Percentiles rank a stretch among this genome's conserved stretches.
These are phyloP conservation scores for Fremontodendron californicum DNA, from an alignment of 345 rosid genomes.

Conservation along the genomic window DNA sequence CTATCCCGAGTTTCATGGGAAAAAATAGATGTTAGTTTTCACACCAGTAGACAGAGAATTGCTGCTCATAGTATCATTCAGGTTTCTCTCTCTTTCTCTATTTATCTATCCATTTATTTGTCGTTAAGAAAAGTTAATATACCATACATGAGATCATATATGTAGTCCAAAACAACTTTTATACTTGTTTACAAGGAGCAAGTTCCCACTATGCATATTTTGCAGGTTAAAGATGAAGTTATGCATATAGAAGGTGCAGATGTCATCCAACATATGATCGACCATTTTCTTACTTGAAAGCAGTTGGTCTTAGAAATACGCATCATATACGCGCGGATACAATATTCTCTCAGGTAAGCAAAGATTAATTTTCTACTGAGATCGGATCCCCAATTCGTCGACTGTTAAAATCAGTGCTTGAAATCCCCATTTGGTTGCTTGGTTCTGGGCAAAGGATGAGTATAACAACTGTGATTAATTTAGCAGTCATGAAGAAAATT, in stretches of 20 bases:
- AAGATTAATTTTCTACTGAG: not conserved
- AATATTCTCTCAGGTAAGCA: constrained; percentile 5
- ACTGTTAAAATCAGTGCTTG: not conserved
- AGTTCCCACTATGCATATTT: not conserved
- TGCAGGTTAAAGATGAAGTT: constrained; percentile 10
- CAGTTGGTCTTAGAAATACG: not conserved
- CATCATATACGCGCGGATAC: not conserved
- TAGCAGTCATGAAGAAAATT: constrained; percentile 13
- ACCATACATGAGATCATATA: not conserved
- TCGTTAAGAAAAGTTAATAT: not conserved
- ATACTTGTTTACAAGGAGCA: not conserved
- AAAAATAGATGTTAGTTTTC: constrained; percentile 93
- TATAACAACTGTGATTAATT: not conserved
- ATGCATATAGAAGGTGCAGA: constrained; percentile 10
- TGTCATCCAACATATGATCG: constrained; percentile 8
- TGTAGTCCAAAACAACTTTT: not conserved
- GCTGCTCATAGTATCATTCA: constrained; percentile 97
- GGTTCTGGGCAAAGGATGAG: not conserved
- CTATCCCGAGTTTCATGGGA: constrained; percentile 92
- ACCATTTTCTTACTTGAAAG: not conserved
- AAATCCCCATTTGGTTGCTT: not conserved
- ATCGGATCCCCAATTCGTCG: not conserved
- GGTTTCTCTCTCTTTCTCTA: constrained; percentile 40
- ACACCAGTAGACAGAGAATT: constrained; percentile 66
- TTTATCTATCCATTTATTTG: not conserved